These are phyloP conservation scores for Colletotrichum tabaci DNA, from an alignment of 2,329 filamentous ascomycete genomes.

Conservation along the genomic window DNA sequence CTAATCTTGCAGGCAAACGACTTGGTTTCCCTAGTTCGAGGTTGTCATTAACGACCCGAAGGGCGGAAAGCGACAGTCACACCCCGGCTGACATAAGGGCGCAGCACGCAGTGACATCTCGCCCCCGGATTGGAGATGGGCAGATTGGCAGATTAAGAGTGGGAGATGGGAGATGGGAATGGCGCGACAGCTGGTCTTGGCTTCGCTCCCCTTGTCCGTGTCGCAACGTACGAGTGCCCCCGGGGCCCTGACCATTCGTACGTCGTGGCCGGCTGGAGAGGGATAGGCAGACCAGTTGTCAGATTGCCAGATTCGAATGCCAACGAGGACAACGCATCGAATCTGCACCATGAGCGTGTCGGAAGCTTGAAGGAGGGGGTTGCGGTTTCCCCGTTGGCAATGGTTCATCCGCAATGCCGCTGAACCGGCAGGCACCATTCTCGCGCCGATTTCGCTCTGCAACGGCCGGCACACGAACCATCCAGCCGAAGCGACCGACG, in stretches of 20 bases:
- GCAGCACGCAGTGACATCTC: conserved; percentile 28
- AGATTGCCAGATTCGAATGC: conserved; percentile 7
- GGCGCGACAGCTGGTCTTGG: conserved; percentile 27
- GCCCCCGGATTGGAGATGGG: conserved; percentile 25
- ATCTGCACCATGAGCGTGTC: conserved; percentile 8
- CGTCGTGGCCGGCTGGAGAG: conserved; percentile 9
- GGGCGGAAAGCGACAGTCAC: conserved; percentile 10
- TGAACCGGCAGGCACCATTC: background rate
- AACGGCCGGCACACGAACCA: background rate
- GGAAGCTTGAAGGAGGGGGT: conserved; percentile 18
- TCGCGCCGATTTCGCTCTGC: conserved; percentile 31
- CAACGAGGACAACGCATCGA: conserved; percentile 22
- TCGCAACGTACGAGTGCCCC: background rate
- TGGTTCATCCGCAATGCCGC: background rate
- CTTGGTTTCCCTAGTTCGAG: background rate
- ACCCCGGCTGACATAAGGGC: conserved; percentile 37
- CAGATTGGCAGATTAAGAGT: conserved; percentile 36
- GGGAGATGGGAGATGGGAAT: conserved; percentile 8
- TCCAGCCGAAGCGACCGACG: conserved; percentile 17
- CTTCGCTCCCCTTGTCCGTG: background rate
- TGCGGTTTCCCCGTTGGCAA: conserved; percentile 4
- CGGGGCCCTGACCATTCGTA: conserved; percentile 7
- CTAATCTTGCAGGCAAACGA: background rate
- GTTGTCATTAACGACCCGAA: conserved; percentile 1
- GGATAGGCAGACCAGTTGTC: conserved; percentile 5